Percentiles rank a stretch among this genome's conserved stretches.
Evolutionary conservation across 768 basidiomycete genomes (phyloP).

Genomic region (Agrocybe chaxingu): DNA sequence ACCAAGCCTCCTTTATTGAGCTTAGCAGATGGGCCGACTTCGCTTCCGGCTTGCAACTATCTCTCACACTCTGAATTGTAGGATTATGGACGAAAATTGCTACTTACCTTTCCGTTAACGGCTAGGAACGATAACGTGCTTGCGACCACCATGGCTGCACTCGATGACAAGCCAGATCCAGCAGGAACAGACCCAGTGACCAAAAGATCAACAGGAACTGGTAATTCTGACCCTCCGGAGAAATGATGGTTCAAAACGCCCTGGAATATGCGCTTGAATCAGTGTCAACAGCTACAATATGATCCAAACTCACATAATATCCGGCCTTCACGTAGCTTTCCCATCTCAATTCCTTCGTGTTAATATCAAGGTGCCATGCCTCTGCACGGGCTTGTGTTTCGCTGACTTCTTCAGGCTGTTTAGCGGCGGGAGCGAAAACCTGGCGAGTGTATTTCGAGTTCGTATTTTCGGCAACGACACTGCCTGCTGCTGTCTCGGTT

Average conservation of each 20-base stretch:
- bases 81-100: not conserved
- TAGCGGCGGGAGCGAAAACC: conserved; percentile 52
- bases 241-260: conserved; percentile 70
- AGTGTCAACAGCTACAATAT: not conserved
- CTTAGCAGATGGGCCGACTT: conserved; percentile 4
- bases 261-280: conserved; percentile 18
- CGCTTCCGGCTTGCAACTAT: conserved; percentile 19
- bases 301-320: conserved; percentile 59
- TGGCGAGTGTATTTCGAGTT: conserved; percentile 56
- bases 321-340: conserved; percentile 88
- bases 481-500: conserved; percentile 38
- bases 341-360: conserved; percentile 70
- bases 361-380: conserved; percentile 74
- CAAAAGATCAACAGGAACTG: conserved; percentile 67
- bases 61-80: not conserved
- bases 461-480: conserved; percentile 62
- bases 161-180: conserved; percentile 84
- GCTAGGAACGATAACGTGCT: conserved; percentile 80
- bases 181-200: conserved; percentile 83
- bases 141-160: conserved; percentile 88
- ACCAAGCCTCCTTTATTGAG: conserved; percentile 73
- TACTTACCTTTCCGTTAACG: conserved; percentile 60
- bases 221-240: conserved; percentile 25
- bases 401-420: conserved; percentile 22
- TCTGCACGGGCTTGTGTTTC: conserved; percentile 42